Conservation (phyloP, 2,329 filamentous ascomycete genomes). For the Hortaea sp. region DNA sequence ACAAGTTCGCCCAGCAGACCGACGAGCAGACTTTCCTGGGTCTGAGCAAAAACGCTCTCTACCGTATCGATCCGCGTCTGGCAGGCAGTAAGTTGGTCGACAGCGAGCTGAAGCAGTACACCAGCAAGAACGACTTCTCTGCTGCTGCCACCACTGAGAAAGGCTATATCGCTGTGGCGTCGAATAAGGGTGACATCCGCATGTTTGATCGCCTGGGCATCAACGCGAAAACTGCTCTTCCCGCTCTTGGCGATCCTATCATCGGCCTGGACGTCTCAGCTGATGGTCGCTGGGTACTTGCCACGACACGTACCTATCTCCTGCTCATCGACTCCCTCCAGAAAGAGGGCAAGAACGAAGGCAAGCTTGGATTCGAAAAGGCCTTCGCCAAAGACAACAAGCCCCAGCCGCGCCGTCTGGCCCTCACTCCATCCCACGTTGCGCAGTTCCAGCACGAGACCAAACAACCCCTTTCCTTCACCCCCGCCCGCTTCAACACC, state of each 20-base stretch:
- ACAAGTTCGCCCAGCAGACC: slow-evolving; percentile 96
- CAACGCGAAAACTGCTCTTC: slow-evolving; percentile 94
- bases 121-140: slow-evolving; percentile 94
- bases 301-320: slow-evolving; percentile 87
- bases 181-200: slow-evolving; percentile 94
- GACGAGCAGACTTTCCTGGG: slow-evolving; percentile 91
- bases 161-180: slow-evolving; percentile 92
- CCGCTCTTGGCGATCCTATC: slow-evolving; percentile 88
- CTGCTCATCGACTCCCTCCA: slow-evolving; percentile 87
- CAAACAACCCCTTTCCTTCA: slow-evolving; percentile 75
- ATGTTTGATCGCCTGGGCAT: slow-evolving; percentile 94
- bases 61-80: slow-evolving; percentile 84
- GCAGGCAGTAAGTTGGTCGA: slow-evolving; percentile 89
- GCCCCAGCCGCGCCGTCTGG: slow-evolving; percentile 82
- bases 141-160: slow-evolving; percentile 90
- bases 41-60: slow-evolving; percentile 84
- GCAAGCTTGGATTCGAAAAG: slow-evolving; percentile 95
- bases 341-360: slow-evolving; percentile 88
- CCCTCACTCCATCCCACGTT: slow-evolving; percentile 80
- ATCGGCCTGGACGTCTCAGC: slow-evolving; percentile 91
- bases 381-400: slow-evolving; percentile 87
- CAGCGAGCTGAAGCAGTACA: slow-evolving; percentile 86
- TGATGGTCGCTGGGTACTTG: slow-evolving; percentile 90
- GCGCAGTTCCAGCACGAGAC: slow-evolving; percentile 98
- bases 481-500: slow-evolving; percentile 86